These are phyloP conservation scores for Phytophthora colocasiae DNA, from an alignment of 352 stramenopile genomes.

Conservation along the genomic window DNA sequence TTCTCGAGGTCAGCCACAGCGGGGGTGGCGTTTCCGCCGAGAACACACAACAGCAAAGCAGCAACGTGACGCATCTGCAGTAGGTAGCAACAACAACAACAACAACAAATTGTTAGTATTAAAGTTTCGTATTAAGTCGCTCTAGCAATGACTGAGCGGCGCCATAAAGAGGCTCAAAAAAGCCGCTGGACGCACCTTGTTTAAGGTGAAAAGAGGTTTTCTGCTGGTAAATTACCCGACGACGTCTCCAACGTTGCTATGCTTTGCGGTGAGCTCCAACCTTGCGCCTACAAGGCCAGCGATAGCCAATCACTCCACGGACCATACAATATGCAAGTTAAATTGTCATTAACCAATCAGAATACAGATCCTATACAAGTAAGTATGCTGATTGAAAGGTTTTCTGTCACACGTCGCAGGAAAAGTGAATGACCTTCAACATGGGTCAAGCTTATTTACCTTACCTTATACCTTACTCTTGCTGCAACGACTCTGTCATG, in stretches of 20 bases:
- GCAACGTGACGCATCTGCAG: slow-evolving; percentile 92
- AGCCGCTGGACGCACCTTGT: slow-evolving; percentile 72
- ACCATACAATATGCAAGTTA: slow-evolving; percentile 64
- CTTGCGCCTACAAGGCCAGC: slow-evolving; percentile 43
- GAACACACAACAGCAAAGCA: slow-evolving; percentile 90
- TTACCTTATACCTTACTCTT: no score
- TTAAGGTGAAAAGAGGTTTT: slow-evolving; percentile 89
- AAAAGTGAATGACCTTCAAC: slow-evolving; percentile 4
- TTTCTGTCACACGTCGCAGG: slow-evolving; percentile 32
- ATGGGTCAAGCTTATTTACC: not conserved
- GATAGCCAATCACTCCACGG: slow-evolving; percentile 85
- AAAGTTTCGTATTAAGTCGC: not conserved
- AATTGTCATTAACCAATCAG: slow-evolving; percentile 48
- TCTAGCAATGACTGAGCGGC: not conserved
- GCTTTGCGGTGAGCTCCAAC: slow-evolving; percentile 7
- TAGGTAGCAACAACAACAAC: slow-evolving; percentile 2
- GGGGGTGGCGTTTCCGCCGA: slow-evolving; percentile 84
- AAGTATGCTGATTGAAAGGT: slow-evolving; percentile 22
- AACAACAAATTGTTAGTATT: slow-evolving; percentile 8
- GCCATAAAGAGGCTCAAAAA: not conserved
- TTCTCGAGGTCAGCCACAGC: slow-evolving; percentile 84
- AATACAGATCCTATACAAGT: slow-evolving; percentile 6
- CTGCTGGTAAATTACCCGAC: slow-evolving; percentile 65
- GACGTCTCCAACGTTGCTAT: slow-evolving; percentile 65
- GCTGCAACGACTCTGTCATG: slow-evolving; percentile 6